Evolutionary conservation across 1,284 basidiomycete species (phyloP), one percentile per base, ranked within the genome.

Genomic region (Rhodotorula mucilaginosa): DNA sequence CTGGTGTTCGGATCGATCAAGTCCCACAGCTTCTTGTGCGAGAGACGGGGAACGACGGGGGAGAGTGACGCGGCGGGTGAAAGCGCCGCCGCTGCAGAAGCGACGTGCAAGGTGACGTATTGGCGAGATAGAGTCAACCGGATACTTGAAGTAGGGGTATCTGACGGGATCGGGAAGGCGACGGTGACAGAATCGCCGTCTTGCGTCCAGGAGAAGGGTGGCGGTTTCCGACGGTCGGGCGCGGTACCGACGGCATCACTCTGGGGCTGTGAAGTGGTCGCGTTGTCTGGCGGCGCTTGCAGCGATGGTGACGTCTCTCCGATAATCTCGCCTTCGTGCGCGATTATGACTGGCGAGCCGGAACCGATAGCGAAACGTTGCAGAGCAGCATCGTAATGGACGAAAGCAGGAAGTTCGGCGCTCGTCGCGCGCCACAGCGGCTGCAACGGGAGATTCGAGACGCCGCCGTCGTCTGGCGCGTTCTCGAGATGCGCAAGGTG

Each of bases 201-300:
- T 80, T 98, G 95, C 0, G 88, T 91, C 95, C 95, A 98, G 0
- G 91, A 90, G 81, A 93, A 97, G 1, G 91, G 89, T 26, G 87
- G 87, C 26, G 74, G 68, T 26, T 49, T 81, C 3, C 82, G 75
- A 78, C 77, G 15, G 78, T 69, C 56, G 78, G 78, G 4, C 70
- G 67, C 12, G 74, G 68, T 31, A 46, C 54, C 15, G 51, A n/a
- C 34, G 65, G 39, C 10, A 44, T 44, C 39, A 44, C 39, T 51
- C 16, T 62, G 29, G 15, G 61, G 6, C 12, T 57, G 26, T 12
- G 63, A 23, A 0, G 19, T 31, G 31, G 10, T 19, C 31, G 48
- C 61, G 10, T 44, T 13, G 39, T 44, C 39, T 44, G 39, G 39
- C 39, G 39, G 39, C 39, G 10, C 39, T 44, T 44, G 29, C 26